Evolutionary conservation across 352 stramenopile species (phyloP).

Genomic region (Nothophytophthora sp.): DNA sequence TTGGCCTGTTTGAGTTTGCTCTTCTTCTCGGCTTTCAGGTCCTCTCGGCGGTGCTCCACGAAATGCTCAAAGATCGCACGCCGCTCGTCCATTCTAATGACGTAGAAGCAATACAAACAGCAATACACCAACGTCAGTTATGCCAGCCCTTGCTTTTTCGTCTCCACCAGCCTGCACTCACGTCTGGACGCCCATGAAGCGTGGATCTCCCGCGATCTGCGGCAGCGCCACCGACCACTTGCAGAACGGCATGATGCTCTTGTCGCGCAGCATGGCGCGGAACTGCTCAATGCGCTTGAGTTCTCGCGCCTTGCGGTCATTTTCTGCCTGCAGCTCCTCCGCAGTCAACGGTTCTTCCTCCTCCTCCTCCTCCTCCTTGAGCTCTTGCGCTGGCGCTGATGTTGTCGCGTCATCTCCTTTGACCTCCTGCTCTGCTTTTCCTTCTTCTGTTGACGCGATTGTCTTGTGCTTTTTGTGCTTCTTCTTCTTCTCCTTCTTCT

Average conservation of each 20-base stretch:
- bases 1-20: slow-evolving; percentile 66
- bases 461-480: slow-evolving; percentile 21
- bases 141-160: too few species aligned
- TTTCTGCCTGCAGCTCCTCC: slow-evolving; percentile 32
- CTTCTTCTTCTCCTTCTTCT: slow-evolving; percentile 19
- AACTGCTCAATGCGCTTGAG: slow-evolving; percentile 62
- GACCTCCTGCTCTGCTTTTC: slow-evolving; percentile 8
- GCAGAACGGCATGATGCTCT: slow-evolving; percentile 84
- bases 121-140: not conserved
- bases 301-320: slow-evolving; percentile 38
- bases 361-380: slow-evolving; percentile 14
- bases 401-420: slow-evolving; percentile 1
- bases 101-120: not conserved
- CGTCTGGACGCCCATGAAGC: slow-evolving; percentile 69
- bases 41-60: slow-evolving; percentile 67
- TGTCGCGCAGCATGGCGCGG: slow-evolving; percentile 71
- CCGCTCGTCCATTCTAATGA: slow-evolving; percentile 72
- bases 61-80: slow-evolving; percentile 83
- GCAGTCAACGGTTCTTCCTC: slow-evolving; percentile 27
- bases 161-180: slow-evolving; percentile 18
- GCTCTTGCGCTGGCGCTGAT: not conserved
- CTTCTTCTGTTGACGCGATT: slow-evolving; percentile 14
- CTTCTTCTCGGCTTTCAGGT: slow-evolving; percentile 81
- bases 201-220: slow-evolving; percentile 67
- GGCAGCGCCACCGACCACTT: slow-evolving; percentile 84